These are phyloP conservation scores for Oldenlandia corymbosa DNA, from an alignment of 257 asterid species.

Conservation along the genomic window DNA sequence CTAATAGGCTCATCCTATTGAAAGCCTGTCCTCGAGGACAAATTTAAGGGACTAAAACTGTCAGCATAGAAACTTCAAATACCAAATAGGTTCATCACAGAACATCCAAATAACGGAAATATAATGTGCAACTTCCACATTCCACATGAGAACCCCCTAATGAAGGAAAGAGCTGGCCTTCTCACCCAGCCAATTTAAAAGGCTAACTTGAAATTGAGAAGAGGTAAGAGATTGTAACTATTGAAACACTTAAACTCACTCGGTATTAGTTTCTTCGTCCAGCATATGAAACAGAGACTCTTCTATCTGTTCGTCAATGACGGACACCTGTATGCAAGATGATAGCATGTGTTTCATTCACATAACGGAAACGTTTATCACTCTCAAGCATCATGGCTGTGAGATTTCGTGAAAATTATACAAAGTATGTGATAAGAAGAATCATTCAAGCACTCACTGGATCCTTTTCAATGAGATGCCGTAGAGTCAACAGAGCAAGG, in stretches of 20 bases:
- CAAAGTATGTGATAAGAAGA: slow-evolving; percentile 16
- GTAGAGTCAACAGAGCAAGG: slow-evolving; percentile 86
- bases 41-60: neutral
- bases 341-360: neutral
- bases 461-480: slow-evolving; percentile 97
- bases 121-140: neutral
- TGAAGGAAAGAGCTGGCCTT: neutral
- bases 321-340: slow-evolving; percentile 51
- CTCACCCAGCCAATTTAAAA: slow-evolving; percentile 4
- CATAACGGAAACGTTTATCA: neutral
- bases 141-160: neutral
- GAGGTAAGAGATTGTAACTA: neutral
- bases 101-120: neutral
- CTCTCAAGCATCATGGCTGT: neutral
- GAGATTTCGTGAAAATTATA: neutral
- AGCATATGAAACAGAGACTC: slow-evolving; percentile 91
- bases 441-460: slow-evolving; percentile 56
- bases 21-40: neutral
- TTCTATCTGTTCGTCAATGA: slow-evolving; percentile 80
- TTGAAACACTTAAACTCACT: slow-evolving; percentile 45
- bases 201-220: neutral
- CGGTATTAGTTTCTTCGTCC: slow-evolving; percentile 95
- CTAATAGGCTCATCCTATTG: no score
- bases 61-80: neutral
- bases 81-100: neutral